Base-by-base conservation (phyloP, 495 filamentous ascomycete genomes). In the Penicillium samsonianum region DNA sequence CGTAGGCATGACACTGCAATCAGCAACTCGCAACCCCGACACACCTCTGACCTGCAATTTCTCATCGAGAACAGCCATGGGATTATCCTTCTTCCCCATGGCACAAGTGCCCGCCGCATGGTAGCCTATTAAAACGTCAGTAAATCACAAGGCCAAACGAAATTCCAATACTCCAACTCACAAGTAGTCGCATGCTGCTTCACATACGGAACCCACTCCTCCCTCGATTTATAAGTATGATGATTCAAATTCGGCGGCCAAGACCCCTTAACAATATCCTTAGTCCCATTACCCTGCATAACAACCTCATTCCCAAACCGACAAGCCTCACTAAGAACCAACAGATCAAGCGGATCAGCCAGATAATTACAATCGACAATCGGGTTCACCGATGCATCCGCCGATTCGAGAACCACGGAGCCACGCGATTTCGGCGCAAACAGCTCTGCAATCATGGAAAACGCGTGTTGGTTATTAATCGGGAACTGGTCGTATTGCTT, bases 1-100 rank as follows among this genome's bases (percentile, higher is more conserved):
- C 7, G 65, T 71, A 14, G 84, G 85, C 68, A 87, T 83, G 28
- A 80, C 74, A 51, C 78, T 82, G 26, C 77, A 80, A 64, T 87
- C 83, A 0, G 80, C 83, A 33, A 86, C 80, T 0, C 83, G 71
- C 47, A 86, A 64, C 0, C 79, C 73, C 7, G 64, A 59, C 5
- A 85, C 80, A 2, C 82, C 83, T 5, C 70, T 67, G 3, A 86
- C 82, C 3, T 73, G 66, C 40, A 85, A 71, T 45, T 78, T 76
- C 42, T 76, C 74, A 61, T 84, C 81, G 6, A 87, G 73, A 0
- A 88, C 84, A 7, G 82, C 76, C 65, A 74, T 70, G 0, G 65
- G 65, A 50, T 85, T 74, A 23, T 63, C 61, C 0, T 70, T 63
- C 23, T 65, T 71, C 1, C 83, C 83, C 65, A 85, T 83, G 16